Evolutionary conservation across 768 basidiomycete species (phyloP).

Genomic region (Clavulina sp.): DNA sequence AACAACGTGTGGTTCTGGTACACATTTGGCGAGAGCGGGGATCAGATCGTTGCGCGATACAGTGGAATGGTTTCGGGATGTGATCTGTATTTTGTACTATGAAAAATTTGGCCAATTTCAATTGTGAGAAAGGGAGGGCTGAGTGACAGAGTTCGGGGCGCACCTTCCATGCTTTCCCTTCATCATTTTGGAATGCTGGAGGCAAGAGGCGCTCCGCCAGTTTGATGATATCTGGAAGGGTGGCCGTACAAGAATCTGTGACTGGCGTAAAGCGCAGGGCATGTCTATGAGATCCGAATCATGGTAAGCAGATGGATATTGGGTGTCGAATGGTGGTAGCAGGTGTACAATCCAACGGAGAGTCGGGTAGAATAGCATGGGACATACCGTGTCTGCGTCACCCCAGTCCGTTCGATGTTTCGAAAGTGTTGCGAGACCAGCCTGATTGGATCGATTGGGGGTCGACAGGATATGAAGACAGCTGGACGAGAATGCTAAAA

Average conservation of each 20-base stretch:
- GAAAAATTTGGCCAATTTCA: background rate
- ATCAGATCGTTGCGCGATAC: slow-evolving; percentile 42
- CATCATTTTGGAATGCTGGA: slow-evolving; percentile 31
- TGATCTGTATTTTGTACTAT: slow-evolving; percentile 70
- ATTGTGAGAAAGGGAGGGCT: background rate
- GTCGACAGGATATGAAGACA: slow-evolving; percentile 61
- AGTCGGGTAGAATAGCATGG: background rate
- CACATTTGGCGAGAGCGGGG: slow-evolving; percentile 48
- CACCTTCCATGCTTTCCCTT: slow-evolving; percentile 21
- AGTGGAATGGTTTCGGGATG: slow-evolving; percentile 60
- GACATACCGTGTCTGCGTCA: slow-evolving; percentile 44
- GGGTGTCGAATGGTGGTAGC: background rate
- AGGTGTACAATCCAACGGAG: background rate
- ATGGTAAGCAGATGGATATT: background rate
- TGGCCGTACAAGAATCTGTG: slow-evolving; percentile 46
- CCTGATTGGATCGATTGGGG: slow-evolving; percentile 59
- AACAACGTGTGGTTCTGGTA: slow-evolving; percentile 47
- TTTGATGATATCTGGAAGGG: slow-evolving; percentile 46
- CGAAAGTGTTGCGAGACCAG: slow-evolving; percentile 47
- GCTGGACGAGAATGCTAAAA: slow-evolving; percentile 25
- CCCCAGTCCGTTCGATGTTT: slow-evolving; percentile 42
- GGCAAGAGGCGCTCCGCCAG: slow-evolving; percentile 39
- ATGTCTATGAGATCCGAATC: slow-evolving; percentile 28
- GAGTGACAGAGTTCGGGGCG: slow-evolving; percentile 14
- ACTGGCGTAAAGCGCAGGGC: slow-evolving; percentile 58